Base-by-base conservation (phyloP, 768 basidiomycete genomes). In the Tulasnella sp. region DNA sequence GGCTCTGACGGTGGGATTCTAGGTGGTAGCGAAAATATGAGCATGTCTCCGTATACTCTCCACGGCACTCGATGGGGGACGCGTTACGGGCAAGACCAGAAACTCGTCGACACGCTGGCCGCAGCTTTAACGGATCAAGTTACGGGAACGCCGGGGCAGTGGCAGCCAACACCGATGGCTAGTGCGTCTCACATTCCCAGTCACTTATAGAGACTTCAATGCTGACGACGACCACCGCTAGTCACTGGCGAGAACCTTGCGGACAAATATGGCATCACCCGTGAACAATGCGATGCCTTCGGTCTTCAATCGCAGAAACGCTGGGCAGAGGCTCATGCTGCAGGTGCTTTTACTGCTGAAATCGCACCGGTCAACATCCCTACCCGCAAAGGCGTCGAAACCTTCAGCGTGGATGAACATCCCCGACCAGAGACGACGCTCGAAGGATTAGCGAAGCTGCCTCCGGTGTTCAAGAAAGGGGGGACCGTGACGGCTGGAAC, bases 231-330 rank as follows among this genome's bases (percentile, higher is more conserved):
- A n/a, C n/a, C n/a, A 19, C 62, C 0, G 5, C 16, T 62, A 75
- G 76, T 81, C 66, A 82, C 81, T 7, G 81, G 81, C 12, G 81
- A 82, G 76, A 82, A 82, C 75, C 75, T 82, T 12, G 81, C 81
- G 1, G 77, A 78, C 72, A 80, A 81, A 76, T 82, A 81, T 72
- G 80, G 80, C 22, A 80, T 82, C 74, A 77, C 79, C 17, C 75
- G 81, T 41, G 77, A 80, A 67, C 76, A 81, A 7, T 80, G 80
- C 67, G 81, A 82, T 73, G 77, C 77, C 52, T 81, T 78, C 75
- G 81, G 80, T 4, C 75, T 79, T 32, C 77, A 78, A 67, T 78
- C 78, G 6, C 81, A 82, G 76, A 72, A 78, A 73, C 78, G 81
- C 0, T 81, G 79, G 76, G 77, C 77, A 52, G 75, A 72, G 35